Base-by-base conservation (phyloP, 2,329 filamentous ascomycete genomes). In the Aspergillus proliferans region DNA sequence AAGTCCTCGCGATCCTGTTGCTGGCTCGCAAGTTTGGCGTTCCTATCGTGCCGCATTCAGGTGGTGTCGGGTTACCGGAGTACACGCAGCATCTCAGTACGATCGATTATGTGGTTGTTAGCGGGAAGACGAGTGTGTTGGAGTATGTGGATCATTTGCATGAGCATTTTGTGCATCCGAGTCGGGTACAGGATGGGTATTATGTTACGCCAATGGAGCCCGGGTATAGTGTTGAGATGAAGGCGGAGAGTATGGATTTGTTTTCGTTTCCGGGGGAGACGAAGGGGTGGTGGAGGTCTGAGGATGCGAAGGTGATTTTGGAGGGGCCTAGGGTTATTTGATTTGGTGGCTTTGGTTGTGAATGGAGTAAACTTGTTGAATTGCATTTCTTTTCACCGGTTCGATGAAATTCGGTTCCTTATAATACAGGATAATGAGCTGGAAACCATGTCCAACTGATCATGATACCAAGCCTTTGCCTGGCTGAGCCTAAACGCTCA, bases 181-280 rank as follows among this genome's bases (percentile, higher is more conserved):
- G 83, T 2, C 79, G 85, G 49, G 88, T 95, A 61, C 83, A 84
- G 71, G 84, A 90, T 57, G 91, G 90, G 3, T 93, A 89, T 71
- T 94, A 94, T 72, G 86, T 87, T 57, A 95, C 91, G 1, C 90
- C 91, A 0, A 84, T 74, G 54, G 84, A 89, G 65, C 79, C 90
- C 0, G 90, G 90, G 0, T 95, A 95, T 70, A 91, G 87, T 63
- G 90, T 95, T 2, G 88, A 95, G 81, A 95, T 95, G 89, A 92
- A 88, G 80, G 72, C 83, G 3, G 87, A 84, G 57, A 93, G 87
- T 67, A 93, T 95, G 88, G 87, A 90, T 55, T 71, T 70, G 58
- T 95, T 79, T 65, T 78, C 80, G 45, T 95, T 83, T 67, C 90
- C 89, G 1, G 88, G 89, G 6, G 80, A 85, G 62, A 85, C 85